A percentile compares a stretch with the other conserved stretches of the same genome.
phyloP scores from a whole-genome alignment of 2,329 filamentous ascomycete genomes.

The Nothomitra cinnamomea region DNA sequence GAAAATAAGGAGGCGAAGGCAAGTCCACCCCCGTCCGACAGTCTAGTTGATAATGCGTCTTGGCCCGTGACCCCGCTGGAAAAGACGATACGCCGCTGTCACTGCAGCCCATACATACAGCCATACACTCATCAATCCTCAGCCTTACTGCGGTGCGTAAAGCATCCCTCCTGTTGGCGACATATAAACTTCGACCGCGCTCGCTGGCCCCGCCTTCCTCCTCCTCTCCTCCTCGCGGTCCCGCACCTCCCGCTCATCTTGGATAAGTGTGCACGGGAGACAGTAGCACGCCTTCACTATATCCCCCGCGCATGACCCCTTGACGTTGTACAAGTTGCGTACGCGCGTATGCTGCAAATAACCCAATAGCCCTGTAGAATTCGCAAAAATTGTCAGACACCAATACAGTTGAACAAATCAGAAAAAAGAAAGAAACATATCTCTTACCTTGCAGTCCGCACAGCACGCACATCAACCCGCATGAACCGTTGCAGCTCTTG shows the following conservation, averaged over 20 bases:
- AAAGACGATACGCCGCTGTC: too few relatives aligned
- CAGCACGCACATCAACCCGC: constrained; percentile 20
- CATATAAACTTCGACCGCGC: constrained; percentile 5
- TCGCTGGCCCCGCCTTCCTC: constrained; percentile 22
- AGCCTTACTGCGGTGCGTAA: not conserved
- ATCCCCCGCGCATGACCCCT: constrained; percentile 22
- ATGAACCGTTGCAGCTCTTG: constrained; percentile 22
- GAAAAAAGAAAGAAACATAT: constrained; percentile 3
- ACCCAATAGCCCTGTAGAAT: constrained; percentile 19
- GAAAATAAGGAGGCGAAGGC: too few relatives aligned
- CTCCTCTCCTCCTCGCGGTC: constrained; percentile 25
- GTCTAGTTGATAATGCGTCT: too few relatives aligned
- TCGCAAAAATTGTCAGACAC: not conserved
- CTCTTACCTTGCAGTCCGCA: constrained; percentile 21
- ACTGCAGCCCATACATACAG: too few relatives aligned
- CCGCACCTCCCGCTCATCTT: constrained; percentile 28
- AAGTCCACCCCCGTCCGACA: too few relatives aligned
- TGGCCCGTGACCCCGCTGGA: too few relatives aligned
- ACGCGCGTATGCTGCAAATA: constrained; percentile 22
- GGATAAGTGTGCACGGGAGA: constrained; percentile 24
- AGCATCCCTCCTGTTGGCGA: not conserved
- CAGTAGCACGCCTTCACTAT: constrained; percentile 22
- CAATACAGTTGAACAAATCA: not conserved
- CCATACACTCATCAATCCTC: not conserved
- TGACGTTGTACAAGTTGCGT: constrained; percentile 27